phyloP scores from a whole-genome alignment of 371 early-diverging fungal species.

The Mortierella sp. region DNA sequence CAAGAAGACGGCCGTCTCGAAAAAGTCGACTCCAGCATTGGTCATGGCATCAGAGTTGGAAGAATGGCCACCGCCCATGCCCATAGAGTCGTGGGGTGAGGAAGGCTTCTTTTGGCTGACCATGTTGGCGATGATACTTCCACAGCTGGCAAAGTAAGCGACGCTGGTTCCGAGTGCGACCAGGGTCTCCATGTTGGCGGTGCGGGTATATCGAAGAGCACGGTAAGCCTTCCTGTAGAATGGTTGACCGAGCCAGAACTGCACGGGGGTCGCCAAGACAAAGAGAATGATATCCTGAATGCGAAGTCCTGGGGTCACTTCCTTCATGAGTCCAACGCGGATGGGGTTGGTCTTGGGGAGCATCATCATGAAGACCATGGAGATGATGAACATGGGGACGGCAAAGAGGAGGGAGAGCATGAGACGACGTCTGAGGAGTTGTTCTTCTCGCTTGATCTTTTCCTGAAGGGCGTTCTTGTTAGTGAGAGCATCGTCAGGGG shows the following conservation, averaged over 20 bases:
- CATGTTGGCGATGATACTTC: slow-evolving; percentile 68
- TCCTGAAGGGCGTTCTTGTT: slow-evolving; percentile 63
- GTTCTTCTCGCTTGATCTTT: slow-evolving; percentile 64
- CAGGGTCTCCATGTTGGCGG: slow-evolving; percentile 79
- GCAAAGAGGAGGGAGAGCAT: slow-evolving; percentile 72
- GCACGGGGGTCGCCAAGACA: slow-evolving; percentile 69
- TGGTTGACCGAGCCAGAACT: slow-evolving; percentile 67
- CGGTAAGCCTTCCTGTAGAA: slow-evolving; percentile 69
- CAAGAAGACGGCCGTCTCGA: slow-evolving; percentile 77
- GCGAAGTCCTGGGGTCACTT: slow-evolving; percentile 61
- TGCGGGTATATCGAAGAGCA: slow-evolving; percentile 68
- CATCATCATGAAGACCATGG: slow-evolving; percentile 75
- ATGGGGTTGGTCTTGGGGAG: slow-evolving; percentile 61
- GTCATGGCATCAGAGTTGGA: slow-evolving; percentile 2
- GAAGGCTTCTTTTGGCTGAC: slow-evolving; percentile 25
- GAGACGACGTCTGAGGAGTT: slow-evolving; percentile 58
- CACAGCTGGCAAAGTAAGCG: slow-evolving; percentile 71
- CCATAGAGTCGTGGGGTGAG: background rate
- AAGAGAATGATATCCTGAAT: slow-evolving; percentile 66
- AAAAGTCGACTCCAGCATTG: slow-evolving; percentile 59
- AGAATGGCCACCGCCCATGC: slow-evolving; percentile 8
- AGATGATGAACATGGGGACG: slow-evolving; percentile 69
- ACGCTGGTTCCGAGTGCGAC: slow-evolving; percentile 79
- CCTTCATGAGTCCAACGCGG: slow-evolving; percentile 55
- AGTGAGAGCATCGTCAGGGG: slow-evolving; percentile 55